Conservation (phyloP, 176 grass and related monocot species). For the Aegilops longissima region DNA sequence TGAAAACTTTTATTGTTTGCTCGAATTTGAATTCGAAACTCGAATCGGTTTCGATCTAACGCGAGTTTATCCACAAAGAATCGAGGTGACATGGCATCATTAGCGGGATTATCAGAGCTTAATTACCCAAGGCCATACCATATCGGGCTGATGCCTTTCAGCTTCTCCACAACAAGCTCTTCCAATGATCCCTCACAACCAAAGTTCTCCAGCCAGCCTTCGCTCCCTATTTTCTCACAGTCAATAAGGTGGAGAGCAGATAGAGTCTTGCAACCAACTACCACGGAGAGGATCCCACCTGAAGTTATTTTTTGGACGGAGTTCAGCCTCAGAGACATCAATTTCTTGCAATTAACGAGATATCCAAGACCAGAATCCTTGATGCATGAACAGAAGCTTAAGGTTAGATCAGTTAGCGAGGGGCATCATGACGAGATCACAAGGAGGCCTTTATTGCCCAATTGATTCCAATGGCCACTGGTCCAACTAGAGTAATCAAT, state of each 20-base stretch:
- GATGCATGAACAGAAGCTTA: constrained; percentile 73
- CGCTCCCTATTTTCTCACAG: constrained; percentile 49
- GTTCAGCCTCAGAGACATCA: constrained; percentile 55
- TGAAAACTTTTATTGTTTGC: too few species aligned
- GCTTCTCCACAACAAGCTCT: constrained; percentile 54
- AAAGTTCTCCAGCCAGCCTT: constrained; percentile 66
- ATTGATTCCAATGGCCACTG: constrained; percentile 39
- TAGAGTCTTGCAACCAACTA: constrained; percentile 64
- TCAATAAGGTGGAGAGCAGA: constrained; percentile 50
- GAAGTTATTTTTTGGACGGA: constrained; percentile 51
- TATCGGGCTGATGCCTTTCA: constrained; percentile 49
- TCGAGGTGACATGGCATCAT: too few species aligned
- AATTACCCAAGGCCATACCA: too few species aligned
- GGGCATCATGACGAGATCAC: constrained; percentile 52
- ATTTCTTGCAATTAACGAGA: constrained; percentile 47
- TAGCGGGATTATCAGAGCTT: too few species aligned
- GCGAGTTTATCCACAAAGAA: too few species aligned
- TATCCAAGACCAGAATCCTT: constrained; percentile 48
- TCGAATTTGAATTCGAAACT: too few species aligned
- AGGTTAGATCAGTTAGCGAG: constrained; percentile 47
- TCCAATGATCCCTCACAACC: constrained; percentile 48
- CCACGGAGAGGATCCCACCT: constrained; percentile 57
- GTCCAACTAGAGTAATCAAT: constrained; percentile 66
- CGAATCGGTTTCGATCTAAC: too few species aligned
- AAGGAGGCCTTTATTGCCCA: constrained; percentile 51